These are phyloP conservation scores for Hypocreales sp. DNA, from an alignment of 2,329 filamentous ascomycete species.

Conservation along the genomic window DNA sequence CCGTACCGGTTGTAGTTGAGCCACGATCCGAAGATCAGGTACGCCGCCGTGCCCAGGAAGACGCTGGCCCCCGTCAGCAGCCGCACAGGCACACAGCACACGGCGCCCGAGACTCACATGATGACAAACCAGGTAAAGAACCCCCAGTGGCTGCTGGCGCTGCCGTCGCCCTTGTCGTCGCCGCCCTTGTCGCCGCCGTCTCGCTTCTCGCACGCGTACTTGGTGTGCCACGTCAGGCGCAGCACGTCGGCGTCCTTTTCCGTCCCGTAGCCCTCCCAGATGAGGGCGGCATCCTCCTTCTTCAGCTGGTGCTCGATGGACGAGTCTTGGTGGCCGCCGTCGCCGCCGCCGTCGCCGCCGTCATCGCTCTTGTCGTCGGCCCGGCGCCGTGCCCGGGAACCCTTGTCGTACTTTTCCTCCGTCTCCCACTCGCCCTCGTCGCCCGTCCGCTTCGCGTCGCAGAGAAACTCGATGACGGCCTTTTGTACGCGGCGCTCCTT, in stretches of 20 bases:
- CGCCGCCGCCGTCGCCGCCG: constrained; percentile 23
- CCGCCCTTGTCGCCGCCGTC: constrained; percentile 28
- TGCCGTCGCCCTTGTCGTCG: constrained; percentile 25
- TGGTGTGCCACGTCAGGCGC: constrained; percentile 71
- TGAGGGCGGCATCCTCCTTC: constrained; percentile 46
- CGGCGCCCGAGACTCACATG: constrained; percentile 58
- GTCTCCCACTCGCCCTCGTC: constrained; percentile 52
- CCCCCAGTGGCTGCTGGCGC: constrained; percentile 55
- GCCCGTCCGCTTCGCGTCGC: constrained; percentile 57
- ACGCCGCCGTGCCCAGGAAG: constrained; percentile 74
- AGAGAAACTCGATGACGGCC: constrained; percentile 74
- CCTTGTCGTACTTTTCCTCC: constrained; percentile 27
- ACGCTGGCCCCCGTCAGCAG: constrained; percentile 33
- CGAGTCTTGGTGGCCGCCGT: constrained; percentile 20
- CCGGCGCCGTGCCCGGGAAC: constrained; percentile 1
- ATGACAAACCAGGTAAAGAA: constrained; percentile 97
- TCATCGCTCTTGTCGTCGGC: constrained; percentile 15
- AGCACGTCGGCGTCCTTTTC: constrained; percentile 47
- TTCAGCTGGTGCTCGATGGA: constrained; percentile 34
- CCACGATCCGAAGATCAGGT: constrained; percentile 97
- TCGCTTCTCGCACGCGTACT: constrained; percentile 61
- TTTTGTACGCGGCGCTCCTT: constrained; percentile 45
- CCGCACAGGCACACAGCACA: no score
- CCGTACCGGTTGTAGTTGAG: constrained; percentile 97
- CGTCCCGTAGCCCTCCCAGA: constrained; percentile 58